phyloP scores from a whole-genome alignment of 179 eudicot species.

The Spinacia oleracea region DNA sequence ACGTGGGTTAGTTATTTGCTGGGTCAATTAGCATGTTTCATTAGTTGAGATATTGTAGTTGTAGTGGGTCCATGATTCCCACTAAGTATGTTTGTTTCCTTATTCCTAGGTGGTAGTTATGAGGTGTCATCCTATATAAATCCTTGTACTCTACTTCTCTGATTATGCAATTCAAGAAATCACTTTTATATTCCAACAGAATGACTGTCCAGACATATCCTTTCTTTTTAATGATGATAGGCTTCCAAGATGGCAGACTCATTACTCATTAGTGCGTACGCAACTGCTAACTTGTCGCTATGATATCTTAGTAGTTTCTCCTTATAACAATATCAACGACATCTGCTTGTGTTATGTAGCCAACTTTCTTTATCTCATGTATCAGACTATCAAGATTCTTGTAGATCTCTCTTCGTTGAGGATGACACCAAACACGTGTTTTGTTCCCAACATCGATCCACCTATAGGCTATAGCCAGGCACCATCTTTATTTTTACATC shows the following conservation, averaged over 20 bases:
- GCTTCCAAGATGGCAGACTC: constrained; percentile 40
- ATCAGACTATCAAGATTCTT: constrained; percentile 41
- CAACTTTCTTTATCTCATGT: constrained; percentile 38
- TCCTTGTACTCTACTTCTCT: too few relatives aligned
- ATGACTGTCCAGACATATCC: constrained; percentile 63
- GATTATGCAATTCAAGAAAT: too few relatives aligned
- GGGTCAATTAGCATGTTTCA: too few relatives aligned
- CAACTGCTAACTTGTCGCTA: constrained; percentile 59
- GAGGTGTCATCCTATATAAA: too few relatives aligned
- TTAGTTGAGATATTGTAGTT: too few relatives aligned
- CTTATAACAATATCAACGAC: constrained; percentile 43
- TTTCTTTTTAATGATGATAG: constrained; percentile 56
- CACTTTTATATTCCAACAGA: too few relatives aligned
- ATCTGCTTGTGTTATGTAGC: constrained; percentile 45
- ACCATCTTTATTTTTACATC: constrained; percentile 45
- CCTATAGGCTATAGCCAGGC: constrained; percentile 55
- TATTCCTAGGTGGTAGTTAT: too few relatives aligned
- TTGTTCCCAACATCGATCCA: constrained; percentile 53
- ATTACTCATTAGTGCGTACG: constrained; percentile 47
- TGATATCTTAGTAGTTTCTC: constrained; percentile 48
- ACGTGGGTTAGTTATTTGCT: too few relatives aligned
- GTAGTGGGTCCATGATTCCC: too few relatives aligned
- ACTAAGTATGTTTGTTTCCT: too few relatives aligned
- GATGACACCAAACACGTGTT: constrained; percentile 58
- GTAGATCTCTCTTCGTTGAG: constrained; percentile 40